phyloP scores from a whole-genome alignment of 768 basidiomycete species.

The Nidularia pulvinata region DNA sequence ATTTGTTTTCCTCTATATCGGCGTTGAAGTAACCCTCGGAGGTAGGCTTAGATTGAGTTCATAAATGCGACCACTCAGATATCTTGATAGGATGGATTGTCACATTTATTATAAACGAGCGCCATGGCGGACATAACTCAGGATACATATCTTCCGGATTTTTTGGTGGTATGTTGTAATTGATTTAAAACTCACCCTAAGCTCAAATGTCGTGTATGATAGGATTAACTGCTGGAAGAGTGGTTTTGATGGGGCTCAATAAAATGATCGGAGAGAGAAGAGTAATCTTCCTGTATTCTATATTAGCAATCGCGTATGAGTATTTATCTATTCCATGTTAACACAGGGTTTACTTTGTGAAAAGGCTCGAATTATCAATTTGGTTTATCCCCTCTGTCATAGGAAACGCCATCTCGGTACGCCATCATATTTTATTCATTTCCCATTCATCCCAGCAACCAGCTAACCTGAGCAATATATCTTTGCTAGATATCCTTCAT shows the following conservation, averaged over 20 bases:
- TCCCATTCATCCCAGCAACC: conserved; percentile 10
- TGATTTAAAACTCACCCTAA: background rate
- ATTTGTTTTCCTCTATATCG: conserved; percentile 46
- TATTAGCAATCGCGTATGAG: too few species aligned
- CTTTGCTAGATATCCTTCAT: conserved; percentile 46
- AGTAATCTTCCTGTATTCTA: too few species aligned
- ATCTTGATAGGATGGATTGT: conserved; percentile 47
- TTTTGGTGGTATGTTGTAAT: conserved; percentile 12
- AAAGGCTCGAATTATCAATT: too few species aligned
- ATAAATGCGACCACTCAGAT: background rate
- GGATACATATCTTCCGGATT: conserved; percentile 33
- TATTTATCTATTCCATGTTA: too few species aligned
- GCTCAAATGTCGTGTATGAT: background rate
- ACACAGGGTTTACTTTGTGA: too few species aligned
- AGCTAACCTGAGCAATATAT: conserved; percentile 55
- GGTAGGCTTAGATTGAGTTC: conserved; percentile 18
- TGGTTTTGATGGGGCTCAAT: conserved; percentile 51
- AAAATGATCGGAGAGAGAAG: conserved; percentile 16
- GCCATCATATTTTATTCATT: too few species aligned
- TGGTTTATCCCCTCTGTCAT: conserved; percentile 25
- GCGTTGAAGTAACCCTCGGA: conserved; percentile 52
- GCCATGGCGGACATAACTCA: conserved; percentile 42
- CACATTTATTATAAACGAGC: conserved; percentile 42
- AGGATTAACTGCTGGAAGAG: conserved; percentile 52
- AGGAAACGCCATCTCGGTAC: conserved; percentile 12